Evolutionary conservation across 2,329 filamentous ascomycete species (phyloP).

Genomic region (Stachybotrys elegans): DNA sequence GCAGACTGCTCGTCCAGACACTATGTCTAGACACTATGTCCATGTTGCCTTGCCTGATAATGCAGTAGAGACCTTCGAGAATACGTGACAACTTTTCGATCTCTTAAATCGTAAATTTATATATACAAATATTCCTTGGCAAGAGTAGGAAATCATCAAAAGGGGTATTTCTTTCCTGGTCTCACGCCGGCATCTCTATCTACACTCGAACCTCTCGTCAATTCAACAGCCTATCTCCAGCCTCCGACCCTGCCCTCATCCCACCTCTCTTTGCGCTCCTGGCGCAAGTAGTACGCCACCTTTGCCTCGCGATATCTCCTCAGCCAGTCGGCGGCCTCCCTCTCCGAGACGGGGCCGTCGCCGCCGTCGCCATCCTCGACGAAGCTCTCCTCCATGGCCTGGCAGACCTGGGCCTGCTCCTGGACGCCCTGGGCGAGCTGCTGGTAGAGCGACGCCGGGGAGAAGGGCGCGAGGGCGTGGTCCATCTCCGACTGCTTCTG

Average conservation of each 20-base stretch:
- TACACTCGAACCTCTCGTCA: too few species aligned
- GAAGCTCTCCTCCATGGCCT: conserved; percentile 88
- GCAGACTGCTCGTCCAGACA: too few species aligned
- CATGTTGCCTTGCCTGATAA: too few species aligned
- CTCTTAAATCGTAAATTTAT: too few species aligned
- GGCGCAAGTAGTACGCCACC: conserved; percentile 71
- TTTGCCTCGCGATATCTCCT: conserved; percentile 74
- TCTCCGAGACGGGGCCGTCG: conserved; percentile 56
- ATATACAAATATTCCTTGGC: too few species aligned
- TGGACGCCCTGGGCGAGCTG: conserved; percentile 68
- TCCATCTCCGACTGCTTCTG: conserved; percentile 89
- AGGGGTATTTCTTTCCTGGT: too few species aligned
- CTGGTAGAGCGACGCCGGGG: conserved; percentile 81
- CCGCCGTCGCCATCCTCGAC: conserved; percentile 51
- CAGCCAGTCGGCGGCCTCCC: conserved; percentile 83
- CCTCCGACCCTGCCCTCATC: conserved; percentile 93
- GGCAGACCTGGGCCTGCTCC: conserved; percentile 78
- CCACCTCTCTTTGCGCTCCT: conserved; percentile 89
- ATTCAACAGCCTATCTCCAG: conserved; percentile 82
- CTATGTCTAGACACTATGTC: too few species aligned
- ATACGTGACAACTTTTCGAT: too few species aligned
- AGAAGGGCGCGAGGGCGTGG: conserved; percentile 74
- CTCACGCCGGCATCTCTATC: too few species aligned
- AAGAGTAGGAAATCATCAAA: too few species aligned
- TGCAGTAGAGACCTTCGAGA: too few species aligned